Conservation (phyloP, 306 rosid genomes). For the Vigna hirtella region DNA sequence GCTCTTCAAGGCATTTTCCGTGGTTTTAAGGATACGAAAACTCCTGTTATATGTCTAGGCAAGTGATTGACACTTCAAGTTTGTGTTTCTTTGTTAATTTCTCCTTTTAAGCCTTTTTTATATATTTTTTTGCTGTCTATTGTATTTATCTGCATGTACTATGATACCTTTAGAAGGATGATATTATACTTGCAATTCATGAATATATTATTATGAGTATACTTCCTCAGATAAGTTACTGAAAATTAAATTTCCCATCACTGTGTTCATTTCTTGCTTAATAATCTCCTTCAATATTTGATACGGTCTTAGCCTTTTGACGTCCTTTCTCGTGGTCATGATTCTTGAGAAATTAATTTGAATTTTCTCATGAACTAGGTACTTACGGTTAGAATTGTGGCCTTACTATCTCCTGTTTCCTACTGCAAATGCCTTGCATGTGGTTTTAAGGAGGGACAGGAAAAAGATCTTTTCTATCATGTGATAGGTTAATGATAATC, state of each 20-base stretch:
- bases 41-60: slow-evolving; percentile 92
- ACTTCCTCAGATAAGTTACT: not conserved
- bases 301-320: slow-evolving; percentile 30
- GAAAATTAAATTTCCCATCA: not conserved
- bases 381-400: not conserved
- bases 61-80: slow-evolving; percentile 47
- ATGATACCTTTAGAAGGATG: slow-evolving; percentile 32
- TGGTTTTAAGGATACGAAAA: slow-evolving; percentile 95
- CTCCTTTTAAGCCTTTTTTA: not conserved
- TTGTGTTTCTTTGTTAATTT: slow-evolving; percentile 26
- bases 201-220: not conserved
- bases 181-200: slow-evolving; percentile 24
- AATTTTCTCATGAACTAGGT: not conserved
- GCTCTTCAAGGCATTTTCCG: slow-evolving; percentile 99
- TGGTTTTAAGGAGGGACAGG: slow-evolving; percentile 4
- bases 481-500: slow-evolving; percentile 11
- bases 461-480: not conserved
- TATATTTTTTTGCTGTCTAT: slow-evolving; percentile 13
- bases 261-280: slow-evolving; percentile 24
- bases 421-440: not conserved
- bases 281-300: slow-evolving; percentile 29
- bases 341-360: slow-evolving; percentile 21
- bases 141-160: slow-evolving; percentile 30
- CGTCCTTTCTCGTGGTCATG: slow-evolving; percentile 27
- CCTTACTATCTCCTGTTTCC: not conserved